Conservation (phyloP, 2,329 filamentous ascomycete species). For the Beauveria sp. region DNA sequence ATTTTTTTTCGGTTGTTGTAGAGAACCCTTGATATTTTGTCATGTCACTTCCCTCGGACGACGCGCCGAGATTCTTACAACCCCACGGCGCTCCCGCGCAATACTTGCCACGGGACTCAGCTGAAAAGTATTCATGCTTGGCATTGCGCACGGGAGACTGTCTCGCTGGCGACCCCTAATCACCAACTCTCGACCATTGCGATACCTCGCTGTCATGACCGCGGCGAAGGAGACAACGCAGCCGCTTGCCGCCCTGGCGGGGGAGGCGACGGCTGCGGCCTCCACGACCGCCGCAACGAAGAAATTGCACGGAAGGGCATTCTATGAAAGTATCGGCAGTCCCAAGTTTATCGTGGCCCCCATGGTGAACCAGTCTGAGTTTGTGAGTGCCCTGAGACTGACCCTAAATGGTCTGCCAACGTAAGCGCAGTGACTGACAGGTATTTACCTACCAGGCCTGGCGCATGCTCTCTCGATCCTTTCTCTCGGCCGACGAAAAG, state of each 20-base stretch:
- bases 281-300: constrained; percentile 20
- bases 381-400: constrained; percentile 50
- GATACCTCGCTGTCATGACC: constrained; percentile 25
- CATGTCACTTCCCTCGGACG: neutral
- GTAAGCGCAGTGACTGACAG: neutral
- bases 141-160: neutral
- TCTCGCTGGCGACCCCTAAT: neutral
- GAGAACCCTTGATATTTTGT: neutral
- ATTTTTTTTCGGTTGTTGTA: neutral
- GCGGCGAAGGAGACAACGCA: constrained; percentile 4
- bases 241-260: neutral
- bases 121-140: neutral
- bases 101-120: neutral
- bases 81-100: neutral
- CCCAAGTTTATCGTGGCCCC: constrained; percentile 88
- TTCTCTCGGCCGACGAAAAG: constrained; percentile 61
- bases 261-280: constrained; percentile 4
- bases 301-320: constrained; percentile 77
- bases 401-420: neutral
- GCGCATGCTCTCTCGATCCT: constrained; percentile 93
- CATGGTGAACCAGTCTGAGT: constrained; percentile 98
- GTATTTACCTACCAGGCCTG: constrained; percentile 58
- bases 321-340: constrained; percentile 91
- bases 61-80: neutral
- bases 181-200: neutral